Evolutionary conservation across 768 basidiomycete genomes (phyloP), one percentile per base, ranked within the genome.

Genomic region (Tylopilus plumbeoviolaceoides): DNA sequence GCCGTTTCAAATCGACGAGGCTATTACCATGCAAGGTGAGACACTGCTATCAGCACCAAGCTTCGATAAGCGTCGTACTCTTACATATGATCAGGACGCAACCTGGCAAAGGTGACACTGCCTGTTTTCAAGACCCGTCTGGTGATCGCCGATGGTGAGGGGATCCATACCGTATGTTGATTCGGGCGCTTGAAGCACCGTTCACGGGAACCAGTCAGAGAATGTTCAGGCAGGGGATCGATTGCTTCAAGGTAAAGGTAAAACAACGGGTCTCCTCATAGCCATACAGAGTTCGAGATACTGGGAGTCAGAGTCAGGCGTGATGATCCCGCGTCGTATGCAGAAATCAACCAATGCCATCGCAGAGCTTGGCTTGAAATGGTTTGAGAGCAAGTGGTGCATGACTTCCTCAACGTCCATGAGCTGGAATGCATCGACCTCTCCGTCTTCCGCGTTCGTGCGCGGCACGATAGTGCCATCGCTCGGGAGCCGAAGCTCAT

Each of bases 281-380:
- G 58, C 54, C 60, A 59, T 50, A 30, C 65, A 70, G 21, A 70
- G 20, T 10, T 61, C 66, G 1, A 63, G 55, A 45, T 60, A 70
- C 5, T 25, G 53, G 4, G 53, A 39, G 14, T 67, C 66, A 17
- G 62, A 62, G 47, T 65, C 59, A 5, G 64, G 60, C 1, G 58
- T 61, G 38, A 62, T 54, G 7, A 60, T 44, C 15, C 74, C 75
- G 23, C 71, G 71, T 41, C 72, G 65, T 48, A 74, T 58, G 53
- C 74, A 61, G 54, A 78, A 77, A 53, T 76, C 73, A 6, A 77
- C 56, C 42, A 76, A 62, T 1, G 72, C 75, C 57, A 77, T 59
- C 17, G 72, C 75, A 42, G 73, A 75, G 48, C 74, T 75, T 11
- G 73, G 63, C 49, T 76, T 77, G 64, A 76, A 77, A 45, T 59